Base-by-base conservation (phyloP, 2,329 filamentous ascomycete genomes). In the Polytolypa hystricis region DNA sequence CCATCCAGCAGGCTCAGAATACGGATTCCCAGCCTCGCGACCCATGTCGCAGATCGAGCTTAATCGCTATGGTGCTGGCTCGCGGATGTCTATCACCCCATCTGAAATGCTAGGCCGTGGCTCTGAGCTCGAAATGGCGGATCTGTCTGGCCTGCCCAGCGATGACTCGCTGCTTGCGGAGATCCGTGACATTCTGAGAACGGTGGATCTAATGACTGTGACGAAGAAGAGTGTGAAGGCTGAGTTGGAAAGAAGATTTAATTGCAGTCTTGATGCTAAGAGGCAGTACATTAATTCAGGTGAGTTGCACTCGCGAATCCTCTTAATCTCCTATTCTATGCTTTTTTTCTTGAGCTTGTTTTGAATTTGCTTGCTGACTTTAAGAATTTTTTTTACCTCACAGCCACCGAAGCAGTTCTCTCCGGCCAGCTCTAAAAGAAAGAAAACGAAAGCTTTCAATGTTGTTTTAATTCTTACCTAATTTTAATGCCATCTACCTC, bases 171-270 rank as follows among this genome's bases (percentile, higher is more conserved):
- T 98, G 33, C 67, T 98, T 44, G 80, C 85, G 0, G 91, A 98
- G 70, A 98, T 98, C 50, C 76, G 91, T 35, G 86, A 95, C 54
- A 94, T 98, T 45, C 67, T 98, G 43, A 75, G 79, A 49, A 93
- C 82, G 9, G 87, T 86, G 2, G 91, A 98, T 63, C 66, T 98
- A 54, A 98, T 98, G 91, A 87, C 77, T 4, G 84, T 98, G 29
- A 98, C 91, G 47, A 98, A 98, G 77, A 98, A 98, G 76, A 85
- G 83, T 51, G 83, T 98, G 62, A 96, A 96, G 72, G 65, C 75
- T 48, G 91, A 98, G 66, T 66, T 98, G 40, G 91, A 98, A 70
- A 77, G 78, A 53, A 75, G 87, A 44, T 98, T 98, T 54, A 84
- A 83, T 43, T 79, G 93, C 44, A 75, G 79, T 41, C 72, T 98